Conservation (phyloP, 345 rosid genomes). For the Salix viminalis region DNA sequence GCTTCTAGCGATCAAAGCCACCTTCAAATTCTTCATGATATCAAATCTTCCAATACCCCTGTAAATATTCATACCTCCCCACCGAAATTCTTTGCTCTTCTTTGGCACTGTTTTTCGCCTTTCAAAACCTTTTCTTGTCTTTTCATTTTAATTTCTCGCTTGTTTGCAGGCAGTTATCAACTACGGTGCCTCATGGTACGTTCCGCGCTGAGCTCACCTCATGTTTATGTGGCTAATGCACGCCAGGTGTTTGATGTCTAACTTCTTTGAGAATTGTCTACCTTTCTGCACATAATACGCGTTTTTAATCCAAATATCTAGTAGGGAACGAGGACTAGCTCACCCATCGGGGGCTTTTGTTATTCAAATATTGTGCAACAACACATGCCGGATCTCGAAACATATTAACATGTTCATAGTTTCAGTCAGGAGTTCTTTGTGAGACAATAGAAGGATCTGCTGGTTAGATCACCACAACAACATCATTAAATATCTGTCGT, state of each 20-base stretch:
- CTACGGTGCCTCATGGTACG: slow-evolving; percentile 66
- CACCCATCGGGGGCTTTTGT: too few relatives aligned
- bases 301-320: too few relatives aligned
- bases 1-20: slow-evolving; percentile 46
- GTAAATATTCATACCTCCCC: slow-evolving; percentile 15
- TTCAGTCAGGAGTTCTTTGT: too few relatives aligned
- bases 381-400: too few relatives aligned
- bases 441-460: too few relatives aligned
- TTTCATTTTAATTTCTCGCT: not conserved
- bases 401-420: too few relatives aligned
- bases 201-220: not conserved
- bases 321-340: not conserved
- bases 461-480: too few relatives aligned
- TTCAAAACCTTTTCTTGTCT: not conserved
- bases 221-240: slow-evolving; percentile 3
- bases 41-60: slow-evolving; percentile 48
- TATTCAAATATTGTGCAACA: too few relatives aligned
- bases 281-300: not conserved
- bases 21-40: slow-evolving; percentile 35
- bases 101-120: not conserved
- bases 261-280: slow-evolving; percentile 17
- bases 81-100: not conserved
- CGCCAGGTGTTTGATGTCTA: slow-evolving; percentile 45
- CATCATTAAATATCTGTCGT: not conserved
- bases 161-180: slow-evolving; percentile 50